Base-by-base conservation (phyloP, 352 stramenopile genomes). In the Globisporangium spinosum region DNA sequence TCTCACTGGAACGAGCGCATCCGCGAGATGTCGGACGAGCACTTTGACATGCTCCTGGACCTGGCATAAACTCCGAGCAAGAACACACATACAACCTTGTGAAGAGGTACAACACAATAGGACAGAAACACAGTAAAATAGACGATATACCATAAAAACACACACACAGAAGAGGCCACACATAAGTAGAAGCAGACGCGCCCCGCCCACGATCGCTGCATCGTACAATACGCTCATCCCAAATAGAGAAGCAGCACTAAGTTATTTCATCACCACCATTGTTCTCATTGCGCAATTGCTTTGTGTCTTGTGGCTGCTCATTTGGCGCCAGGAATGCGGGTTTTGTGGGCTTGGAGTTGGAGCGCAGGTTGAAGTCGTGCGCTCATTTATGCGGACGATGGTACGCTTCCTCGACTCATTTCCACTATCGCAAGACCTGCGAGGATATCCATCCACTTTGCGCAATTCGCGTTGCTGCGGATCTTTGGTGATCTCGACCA, bases 31-130 rank as follows among this genome's bases (percentile, higher is more conserved):
- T 90, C 84, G 45, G 86, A 94, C 72, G 82, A 93, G 69, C 85
- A 77, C 66, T 94, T 94, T 63, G 86, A 94, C 72, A 77, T 83
- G 76, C 77, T 94, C 64, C 74, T 94, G 20, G 86, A 94, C 72
- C 69, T 94, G 65, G 84, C 83, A 35, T 94, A 70, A 57, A 35
- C n/a, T 34, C 3, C 0, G 13, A 29, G 1, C 25, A 27, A 27
- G 17, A 60, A 32, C 22, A 17, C 38, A 45, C 13, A 45, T 20
- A 45, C 38, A 45, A 45, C 38, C 38, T 62, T 5, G 32, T 49
- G 20, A 29, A 47, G 56, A 62, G 56, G 56, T 62, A 49, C 32
- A 15, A n/a, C 5, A 62, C 32, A 47, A 62, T 62, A 49, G 56
- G 43, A 51, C 43, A 62, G 43, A 62, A 62, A 62, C 15, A 57